Evolutionary conservation across 495 filamentous ascomycete genomes (phyloP), one percentile per base, ranked within the genome.

Genomic region (Penicillium bialowiezense): DNA sequence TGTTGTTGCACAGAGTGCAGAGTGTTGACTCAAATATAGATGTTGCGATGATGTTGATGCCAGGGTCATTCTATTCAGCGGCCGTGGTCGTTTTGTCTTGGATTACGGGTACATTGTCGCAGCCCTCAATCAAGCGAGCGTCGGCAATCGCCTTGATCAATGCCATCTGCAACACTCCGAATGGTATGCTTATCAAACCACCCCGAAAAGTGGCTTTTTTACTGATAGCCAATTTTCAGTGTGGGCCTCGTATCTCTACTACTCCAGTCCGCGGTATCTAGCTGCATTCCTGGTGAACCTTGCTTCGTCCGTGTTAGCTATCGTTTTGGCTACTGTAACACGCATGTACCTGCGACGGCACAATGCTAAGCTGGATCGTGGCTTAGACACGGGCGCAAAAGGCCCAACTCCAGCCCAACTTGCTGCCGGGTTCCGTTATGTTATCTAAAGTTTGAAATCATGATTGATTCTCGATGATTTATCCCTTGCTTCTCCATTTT

Each of bases 321-420:
- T 54, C 15, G 14, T 54, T 9, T 36, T 54, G 21, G 51, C 51
- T 3, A 39, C 44, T 17, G n/a, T 7, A 5, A 47, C 44, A 15
- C 37, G 35, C 23, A 48, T 54, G 7, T 48, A 54, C 40, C 49
- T 63, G 5, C 41, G 42, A 13, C 35, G 50, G 19, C 53, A 60
- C 43, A 63, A 63, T 35, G 47, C 41, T 7, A 60, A 60, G 29
- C 41, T 63, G 12, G 60, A 63, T 24, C 41, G 57, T 10, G 60
- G 57, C 14, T 41, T 54, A 51, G 41, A 57, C 13, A 19, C 37
- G 13, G 57, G 57, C 24, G 49, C 37, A 33, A 44, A 58, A 36
- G 60, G 60, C 10, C 60, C 57, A 28, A 63, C 57, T 6, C 35
- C 37, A 9, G 60, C 40, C 17, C 57, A 63, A 47, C 21, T 57